Base-by-base conservation (phyloP, 2,329 filamentous ascomycete genomes). In the Aspergillus ibericus region DNA sequence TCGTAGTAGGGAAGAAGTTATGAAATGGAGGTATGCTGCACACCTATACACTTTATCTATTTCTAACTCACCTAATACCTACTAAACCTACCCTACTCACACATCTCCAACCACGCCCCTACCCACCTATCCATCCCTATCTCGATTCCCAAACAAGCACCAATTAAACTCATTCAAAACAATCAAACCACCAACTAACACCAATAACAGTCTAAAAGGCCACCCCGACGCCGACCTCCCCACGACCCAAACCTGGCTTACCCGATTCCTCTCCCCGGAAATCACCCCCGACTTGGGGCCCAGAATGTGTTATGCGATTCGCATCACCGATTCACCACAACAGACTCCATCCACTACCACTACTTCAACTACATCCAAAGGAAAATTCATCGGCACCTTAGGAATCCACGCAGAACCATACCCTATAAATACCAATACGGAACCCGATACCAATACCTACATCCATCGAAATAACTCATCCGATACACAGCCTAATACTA, bases 11-110 rank as follows among this genome's bases (percentile, higher is more conserved):
- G 16, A 47, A 5, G 42, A 58, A 22, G 59, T 59, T 4, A 61
- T 63, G 56, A 61, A 61, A 55, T 65, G 62, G 58, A 57, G 53
- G 62, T 63, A 49, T 7, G 50, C 44, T 9, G 2, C 9, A 29
- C 27, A 29, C 27, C 5, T 9, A n/a, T 29, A 29, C 27, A 29
- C 27, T 9, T 9, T 9, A 29, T 7, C 5, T 29, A 7, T 2
- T 7, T 29, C 27, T 9, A 29, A 7, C 27, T 9, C 25, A 18
- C 9, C 34, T 46, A 20, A 12, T 25, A 20, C 16, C 13, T 18
- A n/a, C n/a, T n/a, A n/a, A n/a, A n/a, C n/a, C n/a, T n/a, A n/a
- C n/a, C n/a, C n/a, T n/a, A n/a, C 27, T 32, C 13, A 36, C 5
- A 25, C 35, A 7, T 22, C 16, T 3, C 4, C 10, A 5, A 18